These are phyloP conservation scores for Uromyces viciae-fabae DNA, from an alignment of 1,284 basidiomycete genomes.

Conservation along the genomic window DNA sequence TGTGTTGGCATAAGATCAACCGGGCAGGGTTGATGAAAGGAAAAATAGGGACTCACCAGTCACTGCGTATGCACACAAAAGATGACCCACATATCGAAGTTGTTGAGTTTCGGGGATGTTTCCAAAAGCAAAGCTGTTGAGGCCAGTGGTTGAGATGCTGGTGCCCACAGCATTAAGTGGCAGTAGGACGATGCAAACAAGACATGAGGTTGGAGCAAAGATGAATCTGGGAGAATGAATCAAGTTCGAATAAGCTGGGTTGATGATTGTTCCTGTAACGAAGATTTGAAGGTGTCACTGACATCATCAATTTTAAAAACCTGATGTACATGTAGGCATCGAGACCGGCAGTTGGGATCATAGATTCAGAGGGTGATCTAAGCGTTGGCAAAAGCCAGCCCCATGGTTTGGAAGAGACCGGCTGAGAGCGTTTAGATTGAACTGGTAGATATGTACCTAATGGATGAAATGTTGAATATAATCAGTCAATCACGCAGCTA, in stretches of 20 bases:
- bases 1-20: no score
- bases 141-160: constrained; percentile 25
- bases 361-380: constrained; percentile 51
- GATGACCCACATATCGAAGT: constrained; percentile 40
- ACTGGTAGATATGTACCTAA: constrained; percentile 19
- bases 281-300: constrained; percentile 66
- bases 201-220: constrained; percentile 52
- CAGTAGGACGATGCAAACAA: constrained; percentile 69
- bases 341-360: constrained; percentile 67
- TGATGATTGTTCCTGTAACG: constrained; percentile 56
- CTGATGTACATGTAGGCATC: constrained; percentile 93
- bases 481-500: no score
- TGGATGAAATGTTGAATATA: neutral
- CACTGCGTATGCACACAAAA: constrained; percentile 29
- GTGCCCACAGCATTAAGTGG: constrained; percentile 30
- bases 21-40: constrained; percentile 16
- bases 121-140: constrained; percentile 41
- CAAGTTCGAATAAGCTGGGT: neutral
- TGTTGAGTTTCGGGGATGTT: constrained; percentile 31
- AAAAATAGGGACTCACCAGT: constrained; percentile 29
- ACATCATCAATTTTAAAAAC: constrained; percentile 64
- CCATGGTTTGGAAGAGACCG: constrained; percentile 54
- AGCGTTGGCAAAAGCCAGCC: constrained; percentile 56
- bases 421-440: constrained; percentile 51
- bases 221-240: constrained; percentile 59